phyloP scores from a whole-genome alignment of 441 rosid genomes.

The Adansonia gregorii region DNA sequence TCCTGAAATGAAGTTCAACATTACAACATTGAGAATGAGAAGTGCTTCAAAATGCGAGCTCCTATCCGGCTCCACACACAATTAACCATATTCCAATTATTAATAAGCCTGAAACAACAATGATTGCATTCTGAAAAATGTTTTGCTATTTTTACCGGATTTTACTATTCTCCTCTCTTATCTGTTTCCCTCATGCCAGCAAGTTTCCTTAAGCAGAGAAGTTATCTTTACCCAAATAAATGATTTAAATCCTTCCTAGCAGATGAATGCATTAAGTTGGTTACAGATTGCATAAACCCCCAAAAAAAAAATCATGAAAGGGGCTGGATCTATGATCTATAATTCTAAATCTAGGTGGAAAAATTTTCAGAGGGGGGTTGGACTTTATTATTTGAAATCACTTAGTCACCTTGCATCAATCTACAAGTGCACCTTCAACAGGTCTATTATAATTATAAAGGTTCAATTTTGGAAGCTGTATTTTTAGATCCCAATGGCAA shows the following conservation, averaged over 20 bases:
- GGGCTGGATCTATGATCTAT: neutral
- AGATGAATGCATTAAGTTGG: neutral
- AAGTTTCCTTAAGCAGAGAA: slow-evolving; percentile 5
- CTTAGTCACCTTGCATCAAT: neutral
- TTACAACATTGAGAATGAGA: neutral
- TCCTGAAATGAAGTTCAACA: neutral
- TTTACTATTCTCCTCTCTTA: neutral
- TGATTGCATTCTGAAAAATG: neutral
- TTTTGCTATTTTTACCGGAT: neutral
- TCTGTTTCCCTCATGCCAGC: neutral
- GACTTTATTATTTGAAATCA: neutral
- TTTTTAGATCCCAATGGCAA: neutral
- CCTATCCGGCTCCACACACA: neutral
- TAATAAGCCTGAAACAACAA: slow-evolving; percentile 1
- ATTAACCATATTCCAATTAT: neutral
- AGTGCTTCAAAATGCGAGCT: neutral
- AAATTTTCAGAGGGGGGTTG: neutral
- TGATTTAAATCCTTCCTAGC: neutral
- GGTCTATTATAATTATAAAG: neutral
- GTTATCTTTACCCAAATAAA: neutral
- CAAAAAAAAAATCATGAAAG: neutral
- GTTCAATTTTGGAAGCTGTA: neutral
- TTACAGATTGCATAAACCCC: neutral
- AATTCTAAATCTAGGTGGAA: neutral
- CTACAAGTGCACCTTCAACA: neutral